phyloP scores from a whole-genome alignment of 352 stramenopile species.

The Globisporangium iwayamae region DNA sequence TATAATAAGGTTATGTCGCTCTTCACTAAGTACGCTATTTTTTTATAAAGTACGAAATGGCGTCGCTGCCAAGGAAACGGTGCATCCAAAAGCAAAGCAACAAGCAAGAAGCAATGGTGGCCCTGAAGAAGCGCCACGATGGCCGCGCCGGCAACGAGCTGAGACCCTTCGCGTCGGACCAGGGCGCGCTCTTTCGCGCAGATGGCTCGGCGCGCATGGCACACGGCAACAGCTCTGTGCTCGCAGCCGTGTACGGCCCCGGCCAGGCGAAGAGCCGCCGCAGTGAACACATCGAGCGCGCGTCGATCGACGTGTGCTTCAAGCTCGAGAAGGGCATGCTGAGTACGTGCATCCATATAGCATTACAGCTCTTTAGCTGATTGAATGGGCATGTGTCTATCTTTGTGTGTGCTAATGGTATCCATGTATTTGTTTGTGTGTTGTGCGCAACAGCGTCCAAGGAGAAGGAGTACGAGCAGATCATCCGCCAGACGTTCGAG shows the following conservation, averaged over 20 bases:
- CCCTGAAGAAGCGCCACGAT: slow-evolving; percentile 44
- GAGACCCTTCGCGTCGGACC: slow-evolving; percentile 67
- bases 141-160: slow-evolving; percentile 74
- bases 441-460: slow-evolving; percentile 42
- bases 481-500: slow-evolving; percentile 76
- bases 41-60: slow-evolving; percentile 2
- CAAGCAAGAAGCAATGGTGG: slow-evolving; percentile 28
- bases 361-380: not conserved
- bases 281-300: slow-evolving; percentile 58
- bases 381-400: not conserved
- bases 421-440: not conserved
- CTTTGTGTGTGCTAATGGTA: not conserved
- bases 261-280: slow-evolving; percentile 72
- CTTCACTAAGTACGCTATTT: not conserved
- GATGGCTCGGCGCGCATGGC: slow-evolving; percentile 79
- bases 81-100: not conserved
- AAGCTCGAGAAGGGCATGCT: slow-evolving; percentile 75
- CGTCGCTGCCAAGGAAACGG: slow-evolving; percentile 6
- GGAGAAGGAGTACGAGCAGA: slow-evolving; percentile 84
- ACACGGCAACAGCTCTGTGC: slow-evolving; percentile 67
- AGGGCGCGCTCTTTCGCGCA: slow-evolving; percentile 72
- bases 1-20: not conserved
- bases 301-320: slow-evolving; percentile 71
- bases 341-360: slow-evolving; percentile 31
- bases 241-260: slow-evolving; percentile 73